A percentile compares a stretch with the other conserved stretches of the same genome.
Evolutionary conservation across 257 asterid genomes (phyloP).

Genomic region (Euphrasia confusa): DNA sequence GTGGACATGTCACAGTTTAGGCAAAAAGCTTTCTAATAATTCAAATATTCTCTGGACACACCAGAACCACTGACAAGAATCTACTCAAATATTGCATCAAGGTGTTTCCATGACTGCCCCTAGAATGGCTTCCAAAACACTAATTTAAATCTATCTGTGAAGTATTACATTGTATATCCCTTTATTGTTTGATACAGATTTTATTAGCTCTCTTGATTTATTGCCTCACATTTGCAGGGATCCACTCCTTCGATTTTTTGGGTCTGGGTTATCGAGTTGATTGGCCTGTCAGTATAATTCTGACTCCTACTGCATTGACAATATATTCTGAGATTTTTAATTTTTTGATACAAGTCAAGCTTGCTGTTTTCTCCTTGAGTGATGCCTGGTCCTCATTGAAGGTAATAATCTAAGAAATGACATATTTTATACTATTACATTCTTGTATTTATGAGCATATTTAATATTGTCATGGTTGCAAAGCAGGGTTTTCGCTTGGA

Average conservation of each 20-base stretch:
- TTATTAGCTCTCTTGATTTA: slow-evolving; percentile 15
- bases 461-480: slow-evolving; percentile 4
- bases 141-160: slow-evolving; percentile 6
- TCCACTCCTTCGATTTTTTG: slow-evolving; percentile 73
- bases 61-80: background rate
- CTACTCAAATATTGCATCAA: slow-evolving; percentile 11
- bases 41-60: slow-evolving; percentile 13
- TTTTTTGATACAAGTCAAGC: slow-evolving; percentile 93
- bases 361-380: slow-evolving; percentile 81
- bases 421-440: slow-evolving; percentile 5
- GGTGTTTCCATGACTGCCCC: slow-evolving; percentile 10
- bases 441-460: slow-evolving; percentile 12
- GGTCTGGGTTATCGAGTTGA: slow-evolving; percentile 93
- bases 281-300: slow-evolving; percentile 86
- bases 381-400: slow-evolving; percentile 77
- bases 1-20: slow-evolving; percentile 7
- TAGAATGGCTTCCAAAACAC: slow-evolving; percentile 16
- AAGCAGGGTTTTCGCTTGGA: slow-evolving; percentile 41
- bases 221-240: slow-evolving; percentile 51
- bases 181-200: slow-evolving; percentile 1
- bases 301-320: slow-evolving; percentile 71
- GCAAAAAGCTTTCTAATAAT: background rate
- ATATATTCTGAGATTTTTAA: slow-evolving; percentile 78
- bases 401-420: slow-evolving; percentile 40
- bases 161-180: slow-evolving; percentile 15